Percentiles rank a stretch among this genome's conserved stretches.
These are phyloP conservation scores for Aspergillus leporis DNA, from an alignment of 495 filamentous ascomycete genomes.

Conservation along the genomic window DNA sequence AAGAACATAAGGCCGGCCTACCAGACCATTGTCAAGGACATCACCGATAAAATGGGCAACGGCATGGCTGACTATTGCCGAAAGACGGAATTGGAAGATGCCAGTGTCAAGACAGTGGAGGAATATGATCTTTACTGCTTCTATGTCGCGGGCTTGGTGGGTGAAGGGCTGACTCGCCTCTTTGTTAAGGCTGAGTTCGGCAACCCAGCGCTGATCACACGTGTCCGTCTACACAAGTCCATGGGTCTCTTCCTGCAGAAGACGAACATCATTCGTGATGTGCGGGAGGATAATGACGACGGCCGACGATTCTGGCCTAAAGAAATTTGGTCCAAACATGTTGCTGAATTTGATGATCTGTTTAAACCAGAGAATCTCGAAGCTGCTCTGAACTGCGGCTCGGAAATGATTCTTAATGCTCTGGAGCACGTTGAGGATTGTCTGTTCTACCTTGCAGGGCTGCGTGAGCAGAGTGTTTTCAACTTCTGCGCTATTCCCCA, in stretches of 20 bases:
- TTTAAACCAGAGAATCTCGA: conserved; percentile 80
- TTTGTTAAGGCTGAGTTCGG: conserved; percentile 89
- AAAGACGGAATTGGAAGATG: conserved; percentile 73
- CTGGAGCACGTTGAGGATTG: conserved; percentile 88
- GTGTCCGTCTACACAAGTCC: conserved; percentile 81
- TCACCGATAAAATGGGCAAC: conserved; percentile 92
- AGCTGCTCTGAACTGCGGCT: conserved; percentile 82
- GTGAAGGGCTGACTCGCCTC: conserved; percentile 86
- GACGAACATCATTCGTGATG: conserved; percentile 96
- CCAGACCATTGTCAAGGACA: conserved; percentile 86
- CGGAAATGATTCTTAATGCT: conserved; percentile 90
- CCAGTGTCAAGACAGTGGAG: conserved; percentile 77
- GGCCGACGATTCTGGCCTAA: conserved; percentile 89
- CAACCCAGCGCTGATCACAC: conserved; percentile 78
- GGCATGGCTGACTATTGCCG: conserved; percentile 95
- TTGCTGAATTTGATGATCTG: conserved; percentile 83
- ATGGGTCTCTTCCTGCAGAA: conserved; percentile 99
- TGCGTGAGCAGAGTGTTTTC: conserved; percentile 96
- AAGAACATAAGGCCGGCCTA: conserved; percentile 86
- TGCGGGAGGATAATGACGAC: conserved; percentile 87
- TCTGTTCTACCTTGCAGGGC: conserved; percentile 93
- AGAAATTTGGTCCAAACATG: conserved; percentile 94
- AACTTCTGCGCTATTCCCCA: conserved; percentile 99
- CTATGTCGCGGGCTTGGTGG: conserved; percentile 96
- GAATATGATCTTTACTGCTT: conserved; percentile 97